Percentiles rank a stretch among this genome's conserved stretches.
phyloP scores from a whole-genome alignment of 257 asterid species.

The Solanum clarkiae region DNA sequence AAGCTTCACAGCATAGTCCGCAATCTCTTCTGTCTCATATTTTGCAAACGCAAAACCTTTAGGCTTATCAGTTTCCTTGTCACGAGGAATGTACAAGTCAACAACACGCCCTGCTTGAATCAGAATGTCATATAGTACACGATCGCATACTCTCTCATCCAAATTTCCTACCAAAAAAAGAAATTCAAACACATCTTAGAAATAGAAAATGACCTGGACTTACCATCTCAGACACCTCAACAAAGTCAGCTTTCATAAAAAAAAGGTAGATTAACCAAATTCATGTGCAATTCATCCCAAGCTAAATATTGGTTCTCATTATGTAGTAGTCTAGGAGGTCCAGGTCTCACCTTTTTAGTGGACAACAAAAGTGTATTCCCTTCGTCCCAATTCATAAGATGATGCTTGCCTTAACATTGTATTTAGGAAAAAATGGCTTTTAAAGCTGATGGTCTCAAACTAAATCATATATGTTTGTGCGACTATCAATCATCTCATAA shows the following conservation, averaged over 20 bases:
- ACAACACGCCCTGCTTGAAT: slow-evolving; percentile 90
- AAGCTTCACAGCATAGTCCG: slow-evolving; percentile 88
- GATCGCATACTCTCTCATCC: slow-evolving; percentile 75
- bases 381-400: too few species aligned
- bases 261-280: not conserved
- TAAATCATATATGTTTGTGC: not conserved
- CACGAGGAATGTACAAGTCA: slow-evolving; percentile 73
- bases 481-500: too few species aligned
- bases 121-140: slow-evolving; percentile 87
- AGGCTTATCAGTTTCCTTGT: slow-evolving; percentile 69
- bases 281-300: not conserved
- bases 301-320: not conserved
- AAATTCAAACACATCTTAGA: not conserved
- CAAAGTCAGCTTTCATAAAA: not conserved
- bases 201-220: not conserved
- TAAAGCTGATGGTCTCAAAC: not conserved
- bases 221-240: not conserved
- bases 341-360: not conserved
- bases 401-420: not conserved
- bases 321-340: not conserved
- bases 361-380: not conserved
- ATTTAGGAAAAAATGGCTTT: not conserved
- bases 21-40: slow-evolving; percentile 78
- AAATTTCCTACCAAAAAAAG: slow-evolving; percentile 45
- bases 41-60: slow-evolving; percentile 91